Conservation (phyloP, 192 early-diverging fungal genomes). For the Podila epicladia region DNA sequence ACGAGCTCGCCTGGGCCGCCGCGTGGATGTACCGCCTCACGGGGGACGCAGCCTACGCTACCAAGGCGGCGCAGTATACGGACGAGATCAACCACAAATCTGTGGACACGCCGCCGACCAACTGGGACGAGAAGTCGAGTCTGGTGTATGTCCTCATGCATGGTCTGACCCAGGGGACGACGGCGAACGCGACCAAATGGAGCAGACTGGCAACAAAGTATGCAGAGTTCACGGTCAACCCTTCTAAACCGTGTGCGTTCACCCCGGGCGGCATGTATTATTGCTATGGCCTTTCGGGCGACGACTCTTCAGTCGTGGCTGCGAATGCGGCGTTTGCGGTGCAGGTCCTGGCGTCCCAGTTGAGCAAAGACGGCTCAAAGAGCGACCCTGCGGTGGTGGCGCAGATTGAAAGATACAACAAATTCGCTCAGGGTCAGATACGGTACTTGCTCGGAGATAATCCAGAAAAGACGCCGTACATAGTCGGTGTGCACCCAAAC, state of each 20-base stretch:
- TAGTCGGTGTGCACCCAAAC: conserved; percentile 62
- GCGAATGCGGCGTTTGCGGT: conserved; percentile 33
- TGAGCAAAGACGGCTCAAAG: neutral
- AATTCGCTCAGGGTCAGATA: conserved; percentile 52
- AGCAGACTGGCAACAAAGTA: conserved; percentile 35
- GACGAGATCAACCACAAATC: conserved; percentile 1
- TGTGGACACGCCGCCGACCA: conserved; percentile 20
- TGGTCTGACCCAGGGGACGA: conserved; percentile 35
- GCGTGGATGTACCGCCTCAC: conserved; percentile 62
- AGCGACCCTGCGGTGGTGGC: neutral
- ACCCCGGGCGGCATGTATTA: conserved; percentile 55
- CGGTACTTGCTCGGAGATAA: conserved; percentile 63
- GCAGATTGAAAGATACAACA: conserved; percentile 5
- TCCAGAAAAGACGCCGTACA: conserved; percentile 60
- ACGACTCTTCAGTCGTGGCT: conserved; percentile 18
- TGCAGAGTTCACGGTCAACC: conserved; percentile 38
- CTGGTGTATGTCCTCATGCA: conserved; percentile 55
- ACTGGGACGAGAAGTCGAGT: conserved; percentile 60
- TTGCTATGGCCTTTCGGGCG: conserved; percentile 25
- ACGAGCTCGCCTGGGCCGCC: conserved; percentile 60
- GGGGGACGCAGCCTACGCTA: conserved; percentile 42
- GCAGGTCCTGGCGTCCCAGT: neutral
- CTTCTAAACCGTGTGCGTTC: conserved; percentile 13
- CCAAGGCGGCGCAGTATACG: conserved; percentile 53
- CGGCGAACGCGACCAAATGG: conserved; percentile 33